Percentiles rank a stretch among this genome's conserved stretches.
These are phyloP conservation scores for Chlamydomonas schloesseri DNA, from an alignment of 139 green algal species.

Conservation along the genomic window DNA sequence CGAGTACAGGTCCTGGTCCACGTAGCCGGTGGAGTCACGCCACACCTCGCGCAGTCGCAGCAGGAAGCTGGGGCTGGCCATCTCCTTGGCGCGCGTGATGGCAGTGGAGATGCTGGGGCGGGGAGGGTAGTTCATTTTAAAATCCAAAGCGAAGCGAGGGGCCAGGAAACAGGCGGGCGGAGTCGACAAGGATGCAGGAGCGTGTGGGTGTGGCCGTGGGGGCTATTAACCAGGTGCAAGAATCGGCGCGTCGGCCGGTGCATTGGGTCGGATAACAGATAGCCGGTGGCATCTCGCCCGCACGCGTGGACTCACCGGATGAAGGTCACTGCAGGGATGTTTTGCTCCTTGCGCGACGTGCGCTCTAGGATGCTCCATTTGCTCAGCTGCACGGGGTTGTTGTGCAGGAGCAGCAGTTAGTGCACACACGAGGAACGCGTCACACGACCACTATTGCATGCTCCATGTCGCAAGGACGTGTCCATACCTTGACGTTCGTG, in stretches of 20 bases:
- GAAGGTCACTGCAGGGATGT: constrained; percentile 23
- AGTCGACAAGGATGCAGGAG: too few relatives aligned
- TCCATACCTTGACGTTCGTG: constrained; percentile 23
- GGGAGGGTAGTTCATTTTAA: too few relatives aligned
- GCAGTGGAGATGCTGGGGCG: constrained; percentile 28
- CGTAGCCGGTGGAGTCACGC: constrained; percentile 19
- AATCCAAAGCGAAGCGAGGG: not conserved
- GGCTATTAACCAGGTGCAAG: too few relatives aligned
- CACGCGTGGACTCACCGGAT: not conserved
- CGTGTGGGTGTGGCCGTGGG: too few relatives aligned
- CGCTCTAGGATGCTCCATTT: constrained; percentile 37
- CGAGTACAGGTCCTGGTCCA: constrained; percentile 40
- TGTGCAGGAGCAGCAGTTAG: too few relatives aligned
- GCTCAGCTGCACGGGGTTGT: constrained; percentile 1
- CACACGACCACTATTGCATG: not conserved
- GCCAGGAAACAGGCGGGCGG: not conserved
- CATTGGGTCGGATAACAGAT: too few relatives aligned
- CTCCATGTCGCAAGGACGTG: not conserved
- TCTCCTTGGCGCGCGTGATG: not conserved
- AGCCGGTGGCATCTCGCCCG: too few relatives aligned
- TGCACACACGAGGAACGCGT: too few relatives aligned
- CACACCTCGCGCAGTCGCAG: not conserved
- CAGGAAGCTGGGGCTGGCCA: not conserved
- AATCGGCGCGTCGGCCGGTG: too few relatives aligned
- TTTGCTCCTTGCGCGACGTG: constrained; percentile 36